A percentile compares a stretch with the other conserved stretches of the same genome.
These are phyloP conservation scores for Termitomyces titanicus DNA, from an alignment of 768 basidiomycete species.

Conservation along the genomic window DNA sequence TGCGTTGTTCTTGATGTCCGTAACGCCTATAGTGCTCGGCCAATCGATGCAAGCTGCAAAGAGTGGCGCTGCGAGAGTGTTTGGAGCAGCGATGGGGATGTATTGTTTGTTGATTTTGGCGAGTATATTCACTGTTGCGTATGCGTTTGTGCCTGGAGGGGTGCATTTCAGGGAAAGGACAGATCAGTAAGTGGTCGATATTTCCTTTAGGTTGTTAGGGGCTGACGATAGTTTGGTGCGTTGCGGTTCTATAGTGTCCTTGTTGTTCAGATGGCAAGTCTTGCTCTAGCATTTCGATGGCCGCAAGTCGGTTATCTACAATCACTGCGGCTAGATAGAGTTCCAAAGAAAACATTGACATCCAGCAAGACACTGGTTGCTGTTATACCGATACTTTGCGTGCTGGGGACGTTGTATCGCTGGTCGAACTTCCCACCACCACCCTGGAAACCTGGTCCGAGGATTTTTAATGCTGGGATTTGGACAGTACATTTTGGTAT, in stretches of 20 bases:
- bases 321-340: not conserved
- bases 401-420: slow-evolving; percentile 51
- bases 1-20: slow-evolving; percentile 61
- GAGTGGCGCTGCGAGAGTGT: slow-evolving; percentile 43
- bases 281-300: slow-evolving; percentile 47
- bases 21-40: slow-evolving; percentile 52
- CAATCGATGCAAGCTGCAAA: slow-evolving; percentile 38
- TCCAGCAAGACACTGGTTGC: slow-evolving; percentile 33
- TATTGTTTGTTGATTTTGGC: slow-evolving; percentile 63
- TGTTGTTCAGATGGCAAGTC: slow-evolving; percentile 44
- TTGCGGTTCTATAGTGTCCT: slow-evolving; percentile 41
- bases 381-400: slow-evolving; percentile 40
- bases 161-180: slow-evolving; percentile 73
- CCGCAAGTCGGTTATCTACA: slow-evolving; percentile 11
- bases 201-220: not conserved
- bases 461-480: slow-evolving; percentile 78
- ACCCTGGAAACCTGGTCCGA: slow-evolving; percentile 60
- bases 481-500: slow-evolving; percentile 93
- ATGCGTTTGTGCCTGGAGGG: slow-evolving; percentile 87
- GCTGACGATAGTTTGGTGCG: not conserved
- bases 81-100: slow-evolving; percentile 54
- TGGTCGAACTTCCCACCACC: slow-evolving; percentile 45
- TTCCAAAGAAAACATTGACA: slow-evolving; percentile 6
- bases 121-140: slow-evolving; percentile 82
- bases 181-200: slow-evolving; percentile 48